Base-by-base conservation (phyloP, 306 rosid species). In the Urtica urens region DNA sequence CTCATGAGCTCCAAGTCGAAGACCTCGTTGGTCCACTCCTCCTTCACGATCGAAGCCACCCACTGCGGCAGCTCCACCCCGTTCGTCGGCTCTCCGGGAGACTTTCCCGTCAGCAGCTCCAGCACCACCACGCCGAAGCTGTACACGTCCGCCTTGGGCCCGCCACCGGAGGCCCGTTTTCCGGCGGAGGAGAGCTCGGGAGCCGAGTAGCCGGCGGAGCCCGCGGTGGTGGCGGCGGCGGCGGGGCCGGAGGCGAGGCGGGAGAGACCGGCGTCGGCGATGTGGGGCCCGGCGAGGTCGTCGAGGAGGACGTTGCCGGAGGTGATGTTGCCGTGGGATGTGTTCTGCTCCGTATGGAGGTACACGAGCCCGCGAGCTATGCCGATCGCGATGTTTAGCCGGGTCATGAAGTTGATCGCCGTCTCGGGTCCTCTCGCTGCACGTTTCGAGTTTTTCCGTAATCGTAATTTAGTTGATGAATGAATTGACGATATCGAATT, bases 1-100 rank as follows among this genome's bases (percentile, higher is more conserved):
- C 81, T 88, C 97, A 81, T 84, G 74, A 88, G 62, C 70, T 84
- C 95, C 34, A 71, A 64, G 48, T 88, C 97, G 16, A 88, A 88
- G 22, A 88, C 97, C 66, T 88, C 93, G 26, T 88, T 88, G 0
- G 95, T 84, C 97, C 97, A 88, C 75, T 88, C 97, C 66, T 84
- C 95, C 55, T 88, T 88, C 20, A 88, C 97, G 31, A 81, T 81
- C 5, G 97, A 88, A 38, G 97, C 97, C 63, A 88, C 95, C 97
- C 97, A 88, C 47, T 78, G 95, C 22, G 97, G 97, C 69, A 88
- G 72, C 72, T 88, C 95, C 53, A 78, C 60, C 5, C 97, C 97
- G 40, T 84, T 77, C 82, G 74, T 58, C 7, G 87, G 78, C 68
- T 84, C 95, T 12, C 86, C 85, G 2, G 97, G 93, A 46, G 93